Base-by-base conservation (phyloP, 177 flowering plant species). In the Vitis hybrid region DNA sequence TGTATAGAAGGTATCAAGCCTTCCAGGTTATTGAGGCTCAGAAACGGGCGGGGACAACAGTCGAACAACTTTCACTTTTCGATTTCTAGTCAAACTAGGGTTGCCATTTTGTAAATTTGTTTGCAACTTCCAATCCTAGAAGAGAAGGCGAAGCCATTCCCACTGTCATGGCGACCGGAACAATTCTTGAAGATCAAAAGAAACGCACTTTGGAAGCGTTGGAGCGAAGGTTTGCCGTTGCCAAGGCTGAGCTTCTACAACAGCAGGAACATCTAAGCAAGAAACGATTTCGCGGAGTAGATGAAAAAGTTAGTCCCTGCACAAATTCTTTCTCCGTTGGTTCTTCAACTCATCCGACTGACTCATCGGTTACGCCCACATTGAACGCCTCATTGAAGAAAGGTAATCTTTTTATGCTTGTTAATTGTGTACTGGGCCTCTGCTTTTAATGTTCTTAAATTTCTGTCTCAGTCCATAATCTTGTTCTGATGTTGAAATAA, bases 141-240 rank as follows among this genome's bases (percentile, higher is more conserved):
- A 39, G 45, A 39, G 45, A 39, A 39, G 8, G 45, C 45, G 45
- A 0, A 39, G 45, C 45, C 45, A 39, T 39, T 39, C 45, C 45
- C 45, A 39, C 22, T 68, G 3, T 60, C 19, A 81, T 81, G 83
- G 74, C 70, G 16, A 60, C 62, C 15, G 62, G 22, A 9, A 26
- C 74, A 11, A 74, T 45, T 16, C 29, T 19, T 19, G 69, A 84
- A 57, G 79, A 80, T 59, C 83, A 75, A 72, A 83, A 79, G 74
- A 85, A 80, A 57, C 90, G 87, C 2, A 77, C 87, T 8, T 59
- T 83, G 72, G 90, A 86, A 16, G 97, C 91, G 45, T 56, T 88
- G 65, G 89, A 90, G 68, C 79, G 89, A 20, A 80, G 92, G 60
- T 85, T 82, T 69, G 86, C 87, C 16, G 72, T 56, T 20, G 87